These are phyloP conservation scores for Leishmania major DNA, from an alignment of 208 protist genomes.

Conservation along the genomic window DNA sequence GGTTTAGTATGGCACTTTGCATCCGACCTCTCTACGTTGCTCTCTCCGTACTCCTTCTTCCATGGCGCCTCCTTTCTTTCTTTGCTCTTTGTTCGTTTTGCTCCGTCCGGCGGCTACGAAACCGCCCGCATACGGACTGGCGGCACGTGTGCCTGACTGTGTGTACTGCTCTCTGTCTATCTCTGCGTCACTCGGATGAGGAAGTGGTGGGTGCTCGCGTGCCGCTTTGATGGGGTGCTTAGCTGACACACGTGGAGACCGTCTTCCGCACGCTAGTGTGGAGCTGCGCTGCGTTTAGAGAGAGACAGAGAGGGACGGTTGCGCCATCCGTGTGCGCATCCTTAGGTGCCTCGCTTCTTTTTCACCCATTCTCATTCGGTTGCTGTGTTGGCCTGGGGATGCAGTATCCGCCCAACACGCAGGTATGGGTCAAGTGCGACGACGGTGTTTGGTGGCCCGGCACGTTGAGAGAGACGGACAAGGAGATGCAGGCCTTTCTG, in stretches of 20 bases:
- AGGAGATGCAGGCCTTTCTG: slow-evolving; percentile 38
- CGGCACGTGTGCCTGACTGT: background rate
- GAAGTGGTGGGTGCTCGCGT: background rate
- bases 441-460: slow-evolving; percentile 88
- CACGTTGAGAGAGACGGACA: slow-evolving; percentile 27
- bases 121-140: background rate
- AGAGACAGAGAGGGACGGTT: background rate
- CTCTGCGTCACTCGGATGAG: background rate
- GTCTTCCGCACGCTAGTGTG: background rate
- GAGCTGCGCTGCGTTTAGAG: background rate
- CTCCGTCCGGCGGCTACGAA: background rate
- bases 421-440: slow-evolving; percentile 82
- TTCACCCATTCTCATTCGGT: background rate
- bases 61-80: slow-evolving; percentile 2
- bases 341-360: background rate
- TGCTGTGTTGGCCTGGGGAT: slow-evolving; percentile 21
- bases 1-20: background rate
- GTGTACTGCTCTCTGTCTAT: background rate
- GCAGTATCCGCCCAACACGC: slow-evolving; percentile 43
- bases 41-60: background rate
- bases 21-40: background rate
- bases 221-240: background rate
- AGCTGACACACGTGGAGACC: background rate
- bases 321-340: background rate
- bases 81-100: background rate